These are phyloP conservation scores for Barnettozyma salicaria DNA, from an alignment of 805 yeast species.

Conservation along the genomic window DNA sequence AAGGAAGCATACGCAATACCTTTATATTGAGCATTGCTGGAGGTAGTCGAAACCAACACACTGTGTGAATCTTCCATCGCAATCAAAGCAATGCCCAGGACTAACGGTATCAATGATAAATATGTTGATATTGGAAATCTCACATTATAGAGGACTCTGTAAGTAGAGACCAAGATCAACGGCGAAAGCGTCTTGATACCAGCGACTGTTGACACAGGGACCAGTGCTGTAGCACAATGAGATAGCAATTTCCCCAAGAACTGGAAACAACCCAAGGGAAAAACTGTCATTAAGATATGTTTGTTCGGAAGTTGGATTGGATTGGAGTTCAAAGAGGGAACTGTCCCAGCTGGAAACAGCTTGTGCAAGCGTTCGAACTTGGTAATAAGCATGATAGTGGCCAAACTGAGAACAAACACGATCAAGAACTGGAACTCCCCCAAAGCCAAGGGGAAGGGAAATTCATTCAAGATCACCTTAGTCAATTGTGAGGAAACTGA, in stretches of 20 bases:
- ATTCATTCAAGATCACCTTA: slow-evolving; percentile 45
- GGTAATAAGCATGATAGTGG: slow-evolving; percentile 33
- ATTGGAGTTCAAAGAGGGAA: slow-evolving; percentile 33
- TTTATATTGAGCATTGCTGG: slow-evolving; percentile 36
- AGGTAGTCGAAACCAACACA: slow-evolving; percentile 33
- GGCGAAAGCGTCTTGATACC: slow-evolving; percentile 68
- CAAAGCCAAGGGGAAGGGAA: slow-evolving; percentile 56
- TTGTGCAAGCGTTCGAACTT: slow-evolving; percentile 27
- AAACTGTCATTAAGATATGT: slow-evolving; percentile 40
- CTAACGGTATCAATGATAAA: slow-evolving; percentile 44
- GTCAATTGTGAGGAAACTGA: slow-evolving; percentile 62
- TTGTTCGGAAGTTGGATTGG: slow-evolving; percentile 31
- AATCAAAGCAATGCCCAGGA: slow-evolving; percentile 45
- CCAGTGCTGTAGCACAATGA: slow-evolving; percentile 57
- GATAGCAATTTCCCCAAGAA: slow-evolving; percentile 59
- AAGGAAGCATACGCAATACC: slow-evolving; percentile 67
- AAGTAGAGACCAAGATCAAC: slow-evolving; percentile 50
- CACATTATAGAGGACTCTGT: slow-evolving; percentile 45
- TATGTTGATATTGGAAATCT: slow-evolving; percentile 45
- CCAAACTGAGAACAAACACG: slow-evolving; percentile 39
- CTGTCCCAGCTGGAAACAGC: slow-evolving; percentile 48
- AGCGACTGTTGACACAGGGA: slow-evolving; percentile 64
- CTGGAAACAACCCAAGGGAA: slow-evolving; percentile 64
- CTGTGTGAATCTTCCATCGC: slow-evolving; percentile 28
- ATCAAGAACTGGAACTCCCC: slow-evolving; percentile 59